phyloP scores from a whole-genome alignment of 176 grass and related monocot genomes.

The Poa annua region DNA sequence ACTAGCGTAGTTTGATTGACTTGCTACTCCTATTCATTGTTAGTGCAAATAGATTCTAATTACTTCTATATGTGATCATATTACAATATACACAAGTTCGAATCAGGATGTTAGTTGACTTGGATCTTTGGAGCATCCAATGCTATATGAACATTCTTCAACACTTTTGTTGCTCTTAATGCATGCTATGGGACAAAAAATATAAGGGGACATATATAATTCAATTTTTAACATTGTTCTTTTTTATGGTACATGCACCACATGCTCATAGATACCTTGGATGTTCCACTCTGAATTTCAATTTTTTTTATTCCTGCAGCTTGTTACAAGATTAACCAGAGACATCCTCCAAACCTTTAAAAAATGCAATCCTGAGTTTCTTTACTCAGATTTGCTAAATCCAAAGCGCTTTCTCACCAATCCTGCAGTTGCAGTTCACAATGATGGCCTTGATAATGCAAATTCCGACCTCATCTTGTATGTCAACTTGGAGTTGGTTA shows the following conservation, averaged over 20 bases:
- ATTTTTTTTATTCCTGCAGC: constrained; percentile 56
- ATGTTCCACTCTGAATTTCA: constrained; percentile 44
- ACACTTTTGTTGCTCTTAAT: not conserved
- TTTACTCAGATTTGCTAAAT: constrained; percentile 79
- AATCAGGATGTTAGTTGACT: constrained; percentile 16
- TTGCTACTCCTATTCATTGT: constrained; percentile 10
- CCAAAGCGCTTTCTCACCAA: constrained; percentile 86
- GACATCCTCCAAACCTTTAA: constrained; percentile 75
- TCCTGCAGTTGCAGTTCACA: constrained; percentile 73
- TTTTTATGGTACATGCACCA: constrained; percentile 31
- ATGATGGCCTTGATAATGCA: constrained; percentile 88
- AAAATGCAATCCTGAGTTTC: constrained; percentile 80
- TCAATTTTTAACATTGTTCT: constrained; percentile 26
- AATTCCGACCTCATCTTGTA: constrained; percentile 94
- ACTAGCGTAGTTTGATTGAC: constrained; percentile 19
- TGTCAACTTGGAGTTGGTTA: constrained; percentile 84
- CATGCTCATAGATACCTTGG: constrained; percentile 12
- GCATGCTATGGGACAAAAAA: not conserved
- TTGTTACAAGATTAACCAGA: constrained; percentile 81
- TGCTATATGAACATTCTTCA: constrained; percentile 23
- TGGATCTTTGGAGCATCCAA: constrained; percentile 15
- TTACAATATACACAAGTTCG: not conserved
- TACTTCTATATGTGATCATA: constrained; percentile 9
- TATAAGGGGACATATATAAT: not conserved
- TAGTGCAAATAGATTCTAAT: constrained; percentile 21